These are phyloP conservation scores for Zasmidium citrigriseum DNA, from an alignment of 2,329 filamentous ascomycete genomes.

Conservation along the genomic window DNA sequence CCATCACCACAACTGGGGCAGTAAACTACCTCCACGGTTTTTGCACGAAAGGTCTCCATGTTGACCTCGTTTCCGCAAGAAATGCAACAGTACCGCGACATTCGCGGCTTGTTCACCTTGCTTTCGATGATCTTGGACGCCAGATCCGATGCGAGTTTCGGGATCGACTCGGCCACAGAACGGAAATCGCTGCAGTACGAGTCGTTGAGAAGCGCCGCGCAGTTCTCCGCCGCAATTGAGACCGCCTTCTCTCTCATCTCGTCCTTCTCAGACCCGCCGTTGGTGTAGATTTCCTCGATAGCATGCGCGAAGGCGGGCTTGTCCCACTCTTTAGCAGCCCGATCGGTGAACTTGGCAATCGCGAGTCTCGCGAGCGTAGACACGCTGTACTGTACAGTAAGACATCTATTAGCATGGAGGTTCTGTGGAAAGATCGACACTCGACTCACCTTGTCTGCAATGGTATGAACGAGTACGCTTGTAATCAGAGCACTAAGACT, in stretches of 20 bases:
- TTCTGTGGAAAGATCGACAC: too few relatives aligned
- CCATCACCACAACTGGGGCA: too few relatives aligned
- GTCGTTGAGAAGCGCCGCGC: too few relatives aligned
- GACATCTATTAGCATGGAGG: neutral
- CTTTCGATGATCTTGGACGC: too few relatives aligned
- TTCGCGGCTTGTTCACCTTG: too few relatives aligned
- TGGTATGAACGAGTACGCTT: slow-evolving; percentile 3
- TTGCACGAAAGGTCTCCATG: too few relatives aligned
- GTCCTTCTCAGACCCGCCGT: neutral
- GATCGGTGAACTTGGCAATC: neutral
- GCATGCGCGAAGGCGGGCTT: neutral
- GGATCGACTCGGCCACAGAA: too few relatives aligned
- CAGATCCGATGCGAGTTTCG: too few relatives aligned
- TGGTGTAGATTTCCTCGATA: slow-evolving; percentile 6
- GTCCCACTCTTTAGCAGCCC: neutral
- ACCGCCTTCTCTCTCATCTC: neutral
- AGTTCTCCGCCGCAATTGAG: neutral
- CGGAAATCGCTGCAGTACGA: too few relatives aligned
- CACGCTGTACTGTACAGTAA: slow-evolving; percentile 2
- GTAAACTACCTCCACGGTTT: too few relatives aligned
- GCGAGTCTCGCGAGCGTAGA: neutral
- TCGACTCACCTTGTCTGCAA: slow-evolving; percentile 3
- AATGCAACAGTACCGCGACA: too few relatives aligned
- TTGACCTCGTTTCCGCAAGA: too few relatives aligned
- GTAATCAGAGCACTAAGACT: neutral